Conservation (phyloP, 306 rosid species). For the Vigna nakashimae region DNA sequence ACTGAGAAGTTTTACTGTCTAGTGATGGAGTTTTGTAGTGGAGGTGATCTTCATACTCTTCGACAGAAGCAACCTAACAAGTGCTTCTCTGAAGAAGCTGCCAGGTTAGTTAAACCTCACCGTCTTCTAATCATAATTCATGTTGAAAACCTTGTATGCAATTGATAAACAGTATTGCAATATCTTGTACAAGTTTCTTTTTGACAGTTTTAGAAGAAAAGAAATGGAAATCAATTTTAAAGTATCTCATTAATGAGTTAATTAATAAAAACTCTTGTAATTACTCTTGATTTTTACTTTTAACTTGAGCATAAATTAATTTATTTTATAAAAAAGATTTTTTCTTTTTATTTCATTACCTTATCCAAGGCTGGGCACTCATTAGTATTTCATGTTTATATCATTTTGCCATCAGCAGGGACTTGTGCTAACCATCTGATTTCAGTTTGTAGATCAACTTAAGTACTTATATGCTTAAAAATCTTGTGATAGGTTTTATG, state of each 20-base stretch:
- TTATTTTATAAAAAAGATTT: too few relatives aligned
- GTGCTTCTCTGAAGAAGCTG: conserved; percentile 87
- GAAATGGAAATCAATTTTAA: too few relatives aligned
- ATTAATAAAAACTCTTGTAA: too few relatives aligned
- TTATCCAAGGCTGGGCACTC: not conserved
- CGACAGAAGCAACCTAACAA: conserved; percentile 92
- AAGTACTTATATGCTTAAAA: conserved; percentile 32
- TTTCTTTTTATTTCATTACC: too few relatives aligned
- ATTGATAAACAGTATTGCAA: too few relatives aligned
- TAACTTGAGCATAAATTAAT: too few relatives aligned
- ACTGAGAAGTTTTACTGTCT: conserved; percentile 84
- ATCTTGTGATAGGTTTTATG: conserved; percentile 71
- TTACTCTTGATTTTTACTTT: too few relatives aligned
- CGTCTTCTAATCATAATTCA: not conserved
- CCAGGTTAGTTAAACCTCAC: conserved; percentile 61
- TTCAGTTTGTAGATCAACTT: conserved; percentile 7
- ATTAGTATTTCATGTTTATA: not conserved
- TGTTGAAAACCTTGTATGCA: not conserved
- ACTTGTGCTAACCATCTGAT: not conserved
- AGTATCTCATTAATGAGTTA: too few relatives aligned
- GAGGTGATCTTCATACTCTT: conserved; percentile 92
- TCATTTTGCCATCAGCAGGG: not conserved
- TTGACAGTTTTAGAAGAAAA: too few relatives aligned
- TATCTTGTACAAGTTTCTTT: too few relatives aligned
- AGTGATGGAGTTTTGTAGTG: conserved; percentile 92